These are phyloP conservation scores for Tricholoma sp. DNA, from an alignment of 768 basidiomycete species.

Conservation along the genomic window DNA sequence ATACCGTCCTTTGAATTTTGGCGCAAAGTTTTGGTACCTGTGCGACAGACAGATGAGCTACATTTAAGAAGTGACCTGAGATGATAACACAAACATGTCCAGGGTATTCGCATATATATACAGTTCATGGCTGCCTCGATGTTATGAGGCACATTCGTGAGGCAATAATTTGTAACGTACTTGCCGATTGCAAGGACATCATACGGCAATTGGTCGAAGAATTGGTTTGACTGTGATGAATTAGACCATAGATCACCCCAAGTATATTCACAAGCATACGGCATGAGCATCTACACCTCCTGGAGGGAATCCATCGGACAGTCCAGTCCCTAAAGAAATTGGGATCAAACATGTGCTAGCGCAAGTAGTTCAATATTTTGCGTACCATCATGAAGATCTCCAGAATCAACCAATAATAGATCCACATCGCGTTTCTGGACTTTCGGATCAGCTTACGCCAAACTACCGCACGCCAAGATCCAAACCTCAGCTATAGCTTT, in stretches of 20 bases:
- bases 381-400: slow-evolving; percentile 72
- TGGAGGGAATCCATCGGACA: slow-evolving; percentile 69
- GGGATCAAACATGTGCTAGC: not conserved
- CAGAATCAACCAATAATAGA: slow-evolving; percentile 76
- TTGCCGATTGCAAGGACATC: slow-evolving; percentile 86
- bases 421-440: slow-evolving; percentile 69
- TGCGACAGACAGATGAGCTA: not conserved
- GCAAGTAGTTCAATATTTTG: not conserved
- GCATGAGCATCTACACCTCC: slow-evolving; percentile 72
- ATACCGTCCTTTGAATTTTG: slow-evolving; percentile 65
- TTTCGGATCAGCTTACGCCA: not conserved
- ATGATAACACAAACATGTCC: slow-evolving; percentile 48
- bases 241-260: not conserved
- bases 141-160: not conserved
- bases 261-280: slow-evolving; percentile 28
- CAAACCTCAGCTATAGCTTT: slow-evolving; percentile 61
- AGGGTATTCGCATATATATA: slow-evolving; percentile 63
- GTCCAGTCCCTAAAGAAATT: slow-evolving; percentile 54
- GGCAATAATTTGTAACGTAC: slow-evolving; percentile 29
- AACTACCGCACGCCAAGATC: not conserved
- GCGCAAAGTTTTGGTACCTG: slow-evolving; percentile 64
- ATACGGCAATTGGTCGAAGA: slow-evolving; percentile 69
- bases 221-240: slow-evolving; percentile 57
- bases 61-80: not conserved
- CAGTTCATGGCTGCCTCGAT: slow-evolving; percentile 64